Base-by-base conservation (phyloP, 306 rosid species). In the Cicer yamashitae region DNA sequence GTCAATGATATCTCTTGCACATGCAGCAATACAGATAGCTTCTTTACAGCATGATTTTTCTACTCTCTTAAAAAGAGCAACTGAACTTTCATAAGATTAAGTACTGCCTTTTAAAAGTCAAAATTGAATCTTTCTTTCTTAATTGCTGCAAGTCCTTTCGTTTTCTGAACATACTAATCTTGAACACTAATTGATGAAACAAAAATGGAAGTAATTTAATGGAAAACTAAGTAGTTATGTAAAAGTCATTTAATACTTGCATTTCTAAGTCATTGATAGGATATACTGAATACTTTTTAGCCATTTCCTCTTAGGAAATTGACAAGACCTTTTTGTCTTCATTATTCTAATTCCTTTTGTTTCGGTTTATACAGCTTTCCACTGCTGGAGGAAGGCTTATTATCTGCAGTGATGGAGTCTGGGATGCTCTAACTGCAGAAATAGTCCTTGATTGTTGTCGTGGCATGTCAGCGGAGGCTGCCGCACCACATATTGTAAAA, bases 321-420 rank as follows among this genome's bases (percentile, higher is more conserved):
- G 10, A 14, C 25, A 69, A n/a, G 73, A 48, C 59, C n/a, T 41
- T 38, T 30, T 45, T 61, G 13, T 18, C 20, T 12, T 12, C 7
- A 18, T 47, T 22, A 17, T 39, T 46, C 48, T 71, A 80, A 77
- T 69, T 59, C 17, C 34, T 34, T 47, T 70, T 7, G 44, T 48
- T 17, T 77, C 18, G 70, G 48, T 82, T 45, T 77, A 54, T 84
- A 61, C 91, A 96, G 99, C 82, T 96, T 71, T 89, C 99, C 62
- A 76, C 92, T 4, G 81, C 91, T 50, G 99, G 99, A 54, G 98
- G 99, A 77, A 87, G 99, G 84, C 89, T 96, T 50, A 82, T 96
- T 74, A 82, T 96, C 66, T 85, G 98, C 64, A 96, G 99, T 59
- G 98, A 96, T 74, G 99, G 99, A 53, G 99, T 96, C 61, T 96